Conservation (phyloP, 257 asterid species). For the Solanum lycopersicoides region DNA sequence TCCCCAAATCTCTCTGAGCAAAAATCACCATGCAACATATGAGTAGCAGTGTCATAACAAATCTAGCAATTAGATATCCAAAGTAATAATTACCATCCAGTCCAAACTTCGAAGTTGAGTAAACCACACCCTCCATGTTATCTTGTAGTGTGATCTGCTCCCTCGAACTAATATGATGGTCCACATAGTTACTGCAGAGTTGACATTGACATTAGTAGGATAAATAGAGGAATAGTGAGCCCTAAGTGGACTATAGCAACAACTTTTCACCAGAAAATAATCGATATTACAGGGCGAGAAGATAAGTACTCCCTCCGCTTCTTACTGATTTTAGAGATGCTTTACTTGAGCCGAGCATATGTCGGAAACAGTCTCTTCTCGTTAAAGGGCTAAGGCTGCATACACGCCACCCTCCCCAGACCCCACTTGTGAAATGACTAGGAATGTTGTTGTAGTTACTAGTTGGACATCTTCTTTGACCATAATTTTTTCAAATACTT, state of each 20-base stretch:
- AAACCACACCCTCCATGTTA: constrained; percentile 68
- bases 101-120: constrained; percentile 90
- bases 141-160: constrained; percentile 99
- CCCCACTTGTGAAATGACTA: neutral
- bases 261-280: neutral
- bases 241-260: neutral
- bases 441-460: neutral
- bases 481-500: neutral
- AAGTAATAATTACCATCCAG: constrained; percentile 69
- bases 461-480: neutral
- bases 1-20: constrained; percentile 95
- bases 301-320: neutral
- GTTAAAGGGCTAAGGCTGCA: neutral
- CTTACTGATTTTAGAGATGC: neutral
- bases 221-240: neutral
- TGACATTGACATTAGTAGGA: neutral
- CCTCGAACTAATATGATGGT: constrained; percentile 94
- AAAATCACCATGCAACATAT: neutral
- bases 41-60: constrained; percentile 5
- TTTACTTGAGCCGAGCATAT: neutral
- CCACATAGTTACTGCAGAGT: constrained; percentile 75
- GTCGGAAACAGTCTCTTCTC: neutral
- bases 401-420: neutral
- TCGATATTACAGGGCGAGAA: neutral
- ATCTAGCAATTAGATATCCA: neutral